These are phyloP conservation scores for Nissolia schottii DNA, from an alignment of 306 rosid species.

Conservation along the genomic window DNA sequence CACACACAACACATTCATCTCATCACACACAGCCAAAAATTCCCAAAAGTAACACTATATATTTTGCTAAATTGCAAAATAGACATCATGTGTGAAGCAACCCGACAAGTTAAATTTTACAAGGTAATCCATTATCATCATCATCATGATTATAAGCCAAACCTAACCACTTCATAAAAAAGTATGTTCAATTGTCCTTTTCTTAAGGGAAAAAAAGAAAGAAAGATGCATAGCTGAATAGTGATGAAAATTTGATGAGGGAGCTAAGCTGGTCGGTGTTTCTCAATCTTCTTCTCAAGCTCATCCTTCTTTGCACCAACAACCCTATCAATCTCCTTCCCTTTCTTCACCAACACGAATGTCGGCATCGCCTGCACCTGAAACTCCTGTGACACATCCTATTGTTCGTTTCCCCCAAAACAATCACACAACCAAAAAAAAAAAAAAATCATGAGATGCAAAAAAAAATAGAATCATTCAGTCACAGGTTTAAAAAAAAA, in stretches of 20 bases:
- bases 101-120: neutral
- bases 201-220: neutral
- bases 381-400: conserved; percentile 74
- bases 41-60: neutral
- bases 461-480: neutral
- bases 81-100: neutral
- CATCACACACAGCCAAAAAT: too few species aligned
- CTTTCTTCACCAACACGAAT: conserved; percentile 66
- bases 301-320: conserved; percentile 81
- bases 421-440: neutral
- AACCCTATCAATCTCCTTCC: conserved; percentile 58
- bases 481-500: neutral
- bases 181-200: neutral
- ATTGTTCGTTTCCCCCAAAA: neutral
- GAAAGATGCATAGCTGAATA: neutral
- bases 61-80: neutral
- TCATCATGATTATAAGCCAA: neutral
- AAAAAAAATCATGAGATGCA: neutral
- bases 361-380: conserved; percentile 87
- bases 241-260: neutral
- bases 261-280: conserved; percentile 18
- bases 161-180: neutral
- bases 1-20: too few species aligned
- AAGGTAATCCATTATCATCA: neutral
- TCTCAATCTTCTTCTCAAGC: conserved; percentile 55